phyloP scores from a whole-genome alignment of 192 early-diverging fungal species.

The Umbelopsis sp. region DNA sequence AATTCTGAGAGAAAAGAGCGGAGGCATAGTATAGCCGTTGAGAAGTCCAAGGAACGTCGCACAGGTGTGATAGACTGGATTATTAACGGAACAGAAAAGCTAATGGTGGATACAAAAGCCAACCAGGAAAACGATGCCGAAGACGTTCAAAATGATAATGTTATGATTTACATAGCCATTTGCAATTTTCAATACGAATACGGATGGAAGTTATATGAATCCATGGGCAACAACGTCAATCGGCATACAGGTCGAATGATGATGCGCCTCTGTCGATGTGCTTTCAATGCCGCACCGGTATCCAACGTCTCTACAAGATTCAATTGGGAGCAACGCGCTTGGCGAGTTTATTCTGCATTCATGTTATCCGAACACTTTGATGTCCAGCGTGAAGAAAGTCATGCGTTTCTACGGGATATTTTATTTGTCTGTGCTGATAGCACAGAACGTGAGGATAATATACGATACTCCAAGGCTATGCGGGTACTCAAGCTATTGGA shows the following conservation, averaged over 20 bases:
- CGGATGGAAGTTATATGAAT: constrained; percentile 23
- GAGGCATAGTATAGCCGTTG: not conserved
- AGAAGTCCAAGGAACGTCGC: not conserved
- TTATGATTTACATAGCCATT: constrained; percentile 23
- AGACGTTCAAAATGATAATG: constrained; percentile 21
- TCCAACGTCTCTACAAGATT: constrained; percentile 17
- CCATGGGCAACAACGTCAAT: constrained; percentile 19
- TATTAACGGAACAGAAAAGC: not conserved
- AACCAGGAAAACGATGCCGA: not conserved
- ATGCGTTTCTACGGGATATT: constrained; percentile 24
- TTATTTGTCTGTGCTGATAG: constrained; percentile 15
- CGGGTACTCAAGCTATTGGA: constrained; percentile 13
- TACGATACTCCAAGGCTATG: constrained; percentile 22
- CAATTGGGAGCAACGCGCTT: constrained; percentile 23
- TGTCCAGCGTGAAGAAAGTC: constrained; percentile 10
- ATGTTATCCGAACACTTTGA: constrained; percentile 24
- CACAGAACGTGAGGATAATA: constrained; percentile 10
- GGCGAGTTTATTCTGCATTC: constrained; percentile 20
- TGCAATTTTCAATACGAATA: constrained; percentile 24
- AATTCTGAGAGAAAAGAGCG: not conserved
- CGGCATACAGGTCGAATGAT: constrained; percentile 16
- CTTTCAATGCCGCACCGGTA: constrained; percentile 17
- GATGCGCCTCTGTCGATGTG: constrained; percentile 26
- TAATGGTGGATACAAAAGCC: not conserved
- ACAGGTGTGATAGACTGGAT: constrained; percentile 2